phyloP scores from a whole-genome alignment of 805 yeast genomes.

The Myxozyma udenii region DNA sequence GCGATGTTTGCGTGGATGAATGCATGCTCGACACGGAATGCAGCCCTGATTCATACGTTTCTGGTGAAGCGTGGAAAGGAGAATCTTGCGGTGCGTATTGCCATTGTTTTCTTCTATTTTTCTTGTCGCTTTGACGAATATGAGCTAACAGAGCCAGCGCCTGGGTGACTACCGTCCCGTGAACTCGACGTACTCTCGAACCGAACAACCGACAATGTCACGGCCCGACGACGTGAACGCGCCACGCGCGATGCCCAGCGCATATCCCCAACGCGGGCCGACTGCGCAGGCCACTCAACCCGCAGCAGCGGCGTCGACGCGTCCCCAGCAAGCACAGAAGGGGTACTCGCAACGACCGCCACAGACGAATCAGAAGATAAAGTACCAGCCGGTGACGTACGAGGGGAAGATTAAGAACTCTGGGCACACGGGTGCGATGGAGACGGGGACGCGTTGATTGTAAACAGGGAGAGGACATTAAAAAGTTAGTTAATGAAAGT shows the following conservation, averaged over 20 bases:
- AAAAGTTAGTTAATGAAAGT: too few species aligned
- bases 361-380: neutral
- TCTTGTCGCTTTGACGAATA: too few species aligned
- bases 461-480: too few species aligned
- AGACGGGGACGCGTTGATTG: too few species aligned
- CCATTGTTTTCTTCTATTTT: neutral
- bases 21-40: slow-evolving; percentile 85
- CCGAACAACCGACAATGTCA: neutral
- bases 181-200: slow-evolving; percentile 1
- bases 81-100: slow-evolving; percentile 20
- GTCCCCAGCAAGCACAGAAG: too few species aligned
- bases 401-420: too few species aligned
- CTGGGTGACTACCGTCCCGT: slow-evolving; percentile 11
- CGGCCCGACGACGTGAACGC: slow-evolving; percentile 1
- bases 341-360: too few species aligned
- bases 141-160: slow-evolving; percentile 5
- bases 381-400: slow-evolving; percentile 2
- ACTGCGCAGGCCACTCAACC: too few species aligned
- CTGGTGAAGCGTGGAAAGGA: slow-evolving; percentile 33
- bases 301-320: too few species aligned
- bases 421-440: too few species aligned
- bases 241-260: slow-evolving; percentile 8
- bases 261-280: slow-evolving; percentile 10
- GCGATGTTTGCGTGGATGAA: slow-evolving; percentile 74
- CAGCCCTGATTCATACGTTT: slow-evolving; percentile 68